These are phyloP conservation scores for Cystofilobasidium macerans DNA, from an alignment of 768 basidiomycete genomes.

Conservation along the genomic window DNA sequence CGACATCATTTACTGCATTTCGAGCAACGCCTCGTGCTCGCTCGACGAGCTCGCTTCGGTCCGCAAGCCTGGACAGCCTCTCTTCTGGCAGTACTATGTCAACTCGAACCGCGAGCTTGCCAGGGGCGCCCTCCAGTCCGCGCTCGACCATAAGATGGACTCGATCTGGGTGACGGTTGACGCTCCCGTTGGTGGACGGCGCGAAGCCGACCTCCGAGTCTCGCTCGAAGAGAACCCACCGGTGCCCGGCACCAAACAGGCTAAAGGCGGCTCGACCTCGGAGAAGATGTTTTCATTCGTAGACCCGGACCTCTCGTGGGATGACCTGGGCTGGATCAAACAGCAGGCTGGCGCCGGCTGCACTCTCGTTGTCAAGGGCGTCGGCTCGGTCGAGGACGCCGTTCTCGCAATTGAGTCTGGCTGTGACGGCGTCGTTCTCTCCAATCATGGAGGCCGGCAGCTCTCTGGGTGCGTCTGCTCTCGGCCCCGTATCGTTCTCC, in stretches of 20 bases:
- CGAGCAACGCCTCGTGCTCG: constrained; percentile 32
- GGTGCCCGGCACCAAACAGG: background rate
- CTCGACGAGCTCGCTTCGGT: constrained; percentile 32
- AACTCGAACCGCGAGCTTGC: constrained; percentile 26
- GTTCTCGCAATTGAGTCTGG: constrained; percentile 39
- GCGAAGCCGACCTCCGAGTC: constrained; percentile 27
- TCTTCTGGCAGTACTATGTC: constrained; percentile 29
- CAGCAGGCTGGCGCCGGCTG: constrained; percentile 30
- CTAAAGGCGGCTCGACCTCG: constrained; percentile 17
- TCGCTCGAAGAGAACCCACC: constrained; percentile 21
- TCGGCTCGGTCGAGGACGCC: constrained; percentile 37
- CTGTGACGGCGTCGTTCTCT: constrained; percentile 41
- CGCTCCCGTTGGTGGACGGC: constrained; percentile 28
- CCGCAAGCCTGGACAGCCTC: constrained; percentile 28
- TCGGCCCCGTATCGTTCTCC: no score
- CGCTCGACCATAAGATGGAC: constrained; percentile 32
- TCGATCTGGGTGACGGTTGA: constrained; percentile 37
- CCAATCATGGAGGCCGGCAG: constrained; percentile 36
- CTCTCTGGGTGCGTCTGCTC: background rate
- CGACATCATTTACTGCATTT: constrained; percentile 32
- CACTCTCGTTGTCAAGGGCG: constrained; percentile 40
- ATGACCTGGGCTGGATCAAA: constrained; percentile 38
- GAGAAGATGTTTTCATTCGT: constrained; percentile 22
- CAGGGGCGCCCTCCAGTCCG: constrained; percentile 32
- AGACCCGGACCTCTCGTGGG: constrained; percentile 34